phyloP scores from a whole-genome alignment of 2,329 filamentous ascomycete species.

The Apiospora saccharicola region DNA sequence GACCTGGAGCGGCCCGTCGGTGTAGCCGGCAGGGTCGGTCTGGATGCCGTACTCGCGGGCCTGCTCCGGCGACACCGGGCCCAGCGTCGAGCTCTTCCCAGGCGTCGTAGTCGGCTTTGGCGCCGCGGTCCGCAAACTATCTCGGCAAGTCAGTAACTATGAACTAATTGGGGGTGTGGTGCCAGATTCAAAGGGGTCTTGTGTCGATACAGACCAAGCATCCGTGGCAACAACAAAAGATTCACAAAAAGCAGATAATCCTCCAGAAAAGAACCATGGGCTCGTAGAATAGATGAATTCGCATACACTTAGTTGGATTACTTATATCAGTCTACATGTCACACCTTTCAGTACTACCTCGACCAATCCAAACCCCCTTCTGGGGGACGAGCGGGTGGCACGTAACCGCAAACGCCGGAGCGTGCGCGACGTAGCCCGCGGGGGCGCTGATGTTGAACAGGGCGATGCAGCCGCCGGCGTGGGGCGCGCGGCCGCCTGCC shows the following conservation, averaged over 20 bases:
- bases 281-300: no score
- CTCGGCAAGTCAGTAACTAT: not conserved
- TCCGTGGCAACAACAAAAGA: no score
- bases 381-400: conserved; percentile 39
- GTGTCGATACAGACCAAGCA: no score
- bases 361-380: no score
- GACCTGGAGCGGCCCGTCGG: conserved; percentile 25
- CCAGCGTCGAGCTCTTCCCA: conserved; percentile 41
- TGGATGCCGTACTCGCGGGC: conserved; percentile 27
- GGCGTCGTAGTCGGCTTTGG: conserved; percentile 41
- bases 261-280: no score
- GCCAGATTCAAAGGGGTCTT: no score
- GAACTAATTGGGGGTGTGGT: no score
- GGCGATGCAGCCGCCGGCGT: conserved; percentile 36
- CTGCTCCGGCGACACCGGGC: conserved; percentile 18
- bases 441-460: conserved; percentile 35
- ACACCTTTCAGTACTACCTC: no score
- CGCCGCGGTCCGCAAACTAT: conserved; percentile 34
- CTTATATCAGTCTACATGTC: no score
- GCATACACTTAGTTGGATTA: no score
- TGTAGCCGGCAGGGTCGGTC: conserved; percentile 14
- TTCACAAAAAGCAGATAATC: no score
- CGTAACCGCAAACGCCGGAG: conserved; percentile 38
- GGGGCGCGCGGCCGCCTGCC: conserved; percentile 34
- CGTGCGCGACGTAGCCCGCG: conserved; percentile 34